These are phyloP conservation scores for Micractinium conductrix DNA, from an alignment of 139 green algal genomes.

Conservation along the genomic window DNA sequence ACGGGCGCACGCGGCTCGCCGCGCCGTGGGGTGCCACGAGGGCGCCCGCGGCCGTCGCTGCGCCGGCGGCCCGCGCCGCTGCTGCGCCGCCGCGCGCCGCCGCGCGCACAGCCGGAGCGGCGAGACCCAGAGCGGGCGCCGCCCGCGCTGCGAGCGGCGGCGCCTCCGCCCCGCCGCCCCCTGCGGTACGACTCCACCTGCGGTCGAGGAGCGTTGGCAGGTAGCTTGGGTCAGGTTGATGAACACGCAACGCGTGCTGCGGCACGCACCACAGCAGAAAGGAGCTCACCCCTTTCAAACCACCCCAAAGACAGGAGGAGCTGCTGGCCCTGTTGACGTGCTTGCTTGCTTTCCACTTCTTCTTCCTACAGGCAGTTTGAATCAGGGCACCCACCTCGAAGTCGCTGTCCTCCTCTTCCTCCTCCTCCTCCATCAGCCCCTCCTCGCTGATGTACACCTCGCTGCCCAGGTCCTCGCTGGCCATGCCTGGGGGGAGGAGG, in stretches of 20 bases:
- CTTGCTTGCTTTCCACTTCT: too few relatives aligned
- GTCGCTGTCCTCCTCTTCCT: constrained; percentile 29
- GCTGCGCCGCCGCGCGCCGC: background rate
- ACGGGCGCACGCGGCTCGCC: background rate
- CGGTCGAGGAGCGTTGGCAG: too few relatives aligned
- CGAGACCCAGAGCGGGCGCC: background rate
- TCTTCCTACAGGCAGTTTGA: too few relatives aligned
- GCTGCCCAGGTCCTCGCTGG: constrained; percentile 29
- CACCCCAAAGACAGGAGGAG: too few relatives aligned
- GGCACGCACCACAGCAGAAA: too few relatives aligned
- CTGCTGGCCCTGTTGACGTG: too few relatives aligned
- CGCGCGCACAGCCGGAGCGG: background rate
- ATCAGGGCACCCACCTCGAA: too few relatives aligned
- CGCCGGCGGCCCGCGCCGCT: background rate
- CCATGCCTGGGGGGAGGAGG: background rate
- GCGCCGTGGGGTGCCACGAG: background rate
- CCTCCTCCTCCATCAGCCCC: constrained; percentile 9
- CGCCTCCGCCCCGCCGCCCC: background rate
- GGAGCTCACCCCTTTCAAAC: too few relatives aligned
- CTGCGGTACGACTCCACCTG: constrained; percentile 19
- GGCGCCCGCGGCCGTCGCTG: too few relatives aligned
- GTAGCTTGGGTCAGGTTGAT: too few relatives aligned
- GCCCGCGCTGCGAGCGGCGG: background rate
- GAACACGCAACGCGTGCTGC: too few relatives aligned
- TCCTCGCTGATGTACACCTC: constrained; percentile 17